Percentiles rank a stretch among this genome's conserved stretches.
Conservation (phyloP, 805 yeast species). For the Lachancea lanzarotensis region DNA sequence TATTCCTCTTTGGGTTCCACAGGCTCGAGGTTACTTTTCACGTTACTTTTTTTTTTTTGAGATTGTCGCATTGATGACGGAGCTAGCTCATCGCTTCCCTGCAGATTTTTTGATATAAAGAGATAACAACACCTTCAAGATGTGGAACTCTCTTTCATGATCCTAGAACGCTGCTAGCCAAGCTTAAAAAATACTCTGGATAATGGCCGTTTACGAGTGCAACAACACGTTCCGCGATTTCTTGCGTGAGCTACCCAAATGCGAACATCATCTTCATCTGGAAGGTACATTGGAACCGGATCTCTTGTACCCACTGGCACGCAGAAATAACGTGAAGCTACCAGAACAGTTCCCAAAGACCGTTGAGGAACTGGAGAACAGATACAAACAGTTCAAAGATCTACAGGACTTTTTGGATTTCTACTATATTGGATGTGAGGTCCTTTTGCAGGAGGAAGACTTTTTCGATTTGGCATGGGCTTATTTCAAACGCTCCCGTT, state of each 20-base stretch:
- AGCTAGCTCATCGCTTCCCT: not conserved
- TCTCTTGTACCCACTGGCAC: conserved; percentile 60
- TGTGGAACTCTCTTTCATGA: no score
- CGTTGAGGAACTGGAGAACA: conserved; percentile 48
- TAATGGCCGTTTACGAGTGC: conserved; percentile 25
- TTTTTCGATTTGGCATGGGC: conserved; percentile 73
- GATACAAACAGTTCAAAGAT: conserved; percentile 58
- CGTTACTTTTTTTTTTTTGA: not conserved
- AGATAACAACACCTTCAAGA: not conserved
- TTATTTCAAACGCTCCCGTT: conserved; percentile 53
- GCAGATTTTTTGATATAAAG: not conserved
- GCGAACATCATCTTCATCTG: conserved; percentile 80
- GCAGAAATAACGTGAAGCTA: conserved; percentile 52
- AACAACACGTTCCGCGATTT: conserved; percentile 40
- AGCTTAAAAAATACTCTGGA: not conserved
- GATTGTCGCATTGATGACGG: no score
- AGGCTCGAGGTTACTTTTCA: not conserved
- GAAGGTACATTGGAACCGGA: conserved; percentile 83
- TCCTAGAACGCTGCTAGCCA: not conserved
- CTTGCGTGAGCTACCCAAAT: conserved; percentile 68
- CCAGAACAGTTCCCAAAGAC: conserved; percentile 60
- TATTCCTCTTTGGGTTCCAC: not conserved
- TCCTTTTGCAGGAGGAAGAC: conserved; percentile 61
- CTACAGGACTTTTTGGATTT: conserved; percentile 73
- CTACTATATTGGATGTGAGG: conserved; percentile 77